Base-by-base conservation (phyloP, 2,329 filamentous ascomycete genomes). In the Metarhizium anisopliae region DNA sequence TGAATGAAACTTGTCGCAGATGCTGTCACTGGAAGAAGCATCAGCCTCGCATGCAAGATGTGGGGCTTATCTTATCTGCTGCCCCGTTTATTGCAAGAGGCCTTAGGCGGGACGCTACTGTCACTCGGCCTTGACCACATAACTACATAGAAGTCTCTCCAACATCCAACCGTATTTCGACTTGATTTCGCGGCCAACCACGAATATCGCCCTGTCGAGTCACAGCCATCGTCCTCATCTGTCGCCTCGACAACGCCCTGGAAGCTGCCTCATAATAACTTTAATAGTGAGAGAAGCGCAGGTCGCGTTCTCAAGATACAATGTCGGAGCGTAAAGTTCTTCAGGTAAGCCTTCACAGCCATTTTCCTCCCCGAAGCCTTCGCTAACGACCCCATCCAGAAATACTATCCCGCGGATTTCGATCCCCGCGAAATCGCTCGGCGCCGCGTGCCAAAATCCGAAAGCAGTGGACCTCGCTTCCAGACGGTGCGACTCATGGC, bases 291-390 rank as follows among this genome's bases (percentile, higher is more conserved):
- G 7, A 30, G 8, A 4, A 29, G 20, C 45, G 45, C 45, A 29
- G 14, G 36, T 36, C 40, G 36, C 54, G 43, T 32, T 35, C 59
- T 47, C 56, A 59, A 59, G 30, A 66, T 74, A 75, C 63, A 64
- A 94, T 94, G 90, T 92, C 89, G 62, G 90, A 95, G 75, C 84
- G 89, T 66, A 94, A 94, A 74, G 89, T 93, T 51, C 78, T 91
- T 72, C 64, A 70, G 63, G 64, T 65, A 59, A 18, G 59, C 51
- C 47, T 6, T 10, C 4, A 8, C 50, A 16, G 6, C 7, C 6
- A 30, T 30, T 11, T 13, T 38, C 18, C 29, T n/a, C 29, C 30
- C 30, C 38, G 1, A 32, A 11, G 10, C 36, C 29, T 36, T 47
- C n/a, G 32, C 43, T 58, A 40, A 59, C 55, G 5, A 4, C 16